These are phyloP conservation scores for Phaeoacremonium minimum DNA, from an alignment of 2,329 filamentous ascomycete genomes.

Conservation along the genomic window DNA sequence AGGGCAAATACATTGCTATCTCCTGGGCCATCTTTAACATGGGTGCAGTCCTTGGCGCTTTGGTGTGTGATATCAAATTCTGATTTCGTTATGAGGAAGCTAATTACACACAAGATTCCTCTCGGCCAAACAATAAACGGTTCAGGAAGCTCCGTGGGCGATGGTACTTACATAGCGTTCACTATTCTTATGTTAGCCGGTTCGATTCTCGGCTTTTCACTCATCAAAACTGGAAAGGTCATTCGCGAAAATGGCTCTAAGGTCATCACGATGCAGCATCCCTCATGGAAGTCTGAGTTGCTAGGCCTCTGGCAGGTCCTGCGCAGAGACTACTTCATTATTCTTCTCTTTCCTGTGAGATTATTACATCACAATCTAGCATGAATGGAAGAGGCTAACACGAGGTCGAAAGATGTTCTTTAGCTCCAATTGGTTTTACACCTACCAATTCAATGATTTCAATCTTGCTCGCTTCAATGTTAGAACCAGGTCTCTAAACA, in stretches of 20 bases:
- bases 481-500: constrained; percentile 8
- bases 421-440: constrained; percentile 71
- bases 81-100: too few relatives aligned
- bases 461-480: constrained; percentile 4
- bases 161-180: constrained; percentile 72
- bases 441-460: constrained; percentile 58
- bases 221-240: constrained; percentile 53
- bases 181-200: constrained; percentile 62
- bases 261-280: constrained; percentile 68
- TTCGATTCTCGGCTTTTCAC: constrained; percentile 51
- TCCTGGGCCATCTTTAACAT: constrained; percentile 20
- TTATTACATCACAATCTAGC: too few relatives aligned
- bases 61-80: neutral
- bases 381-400: too few relatives aligned
- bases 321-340: constrained; percentile 56
- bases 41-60: constrained; percentile 3
- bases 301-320: constrained; percentile 59
- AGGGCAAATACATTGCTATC: constrained; percentile 18
- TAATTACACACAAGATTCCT: too few relatives aligned
- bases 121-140: constrained; percentile 1
- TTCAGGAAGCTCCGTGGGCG: constrained; percentile 32
- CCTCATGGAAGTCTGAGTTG: constrained; percentile 66
- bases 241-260: constrained; percentile 56
- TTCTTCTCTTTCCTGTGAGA: constrained; percentile 59
- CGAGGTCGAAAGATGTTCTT: constrained; percentile 68